phyloP scores from a whole-genome alignment of 257 asterid genomes.

The Ajuga chamaepitys region DNA sequence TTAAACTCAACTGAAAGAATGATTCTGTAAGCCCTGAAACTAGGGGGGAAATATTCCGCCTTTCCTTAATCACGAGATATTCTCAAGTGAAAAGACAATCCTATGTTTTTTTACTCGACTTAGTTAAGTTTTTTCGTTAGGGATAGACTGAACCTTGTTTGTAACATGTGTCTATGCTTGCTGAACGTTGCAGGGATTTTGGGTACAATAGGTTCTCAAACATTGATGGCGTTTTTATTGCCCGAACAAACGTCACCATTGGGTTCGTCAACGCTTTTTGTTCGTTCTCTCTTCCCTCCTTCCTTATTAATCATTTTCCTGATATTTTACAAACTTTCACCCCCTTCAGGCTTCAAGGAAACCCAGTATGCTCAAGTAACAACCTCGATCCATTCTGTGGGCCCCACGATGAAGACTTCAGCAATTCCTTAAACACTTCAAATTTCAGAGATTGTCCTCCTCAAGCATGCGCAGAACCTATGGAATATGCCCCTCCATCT shows the following conservation, averaged over 20 bases:
- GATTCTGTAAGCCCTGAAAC: slow-evolving; percentile 50
- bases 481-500: slow-evolving; percentile 50
- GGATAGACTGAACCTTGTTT: background rate
- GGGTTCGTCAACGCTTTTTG: slow-evolving; percentile 44
- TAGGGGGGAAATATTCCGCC: background rate
- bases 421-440: slow-evolving; percentile 18
- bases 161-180: background rate
- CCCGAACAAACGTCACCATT: slow-evolving; percentile 55
- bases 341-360: slow-evolving; percentile 69
- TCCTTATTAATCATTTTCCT: background rate
- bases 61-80: background rate
- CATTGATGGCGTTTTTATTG: slow-evolving; percentile 41
- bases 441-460: slow-evolving; percentile 32
- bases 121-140: background rate
- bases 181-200: slow-evolving; percentile 65
- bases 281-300: background rate
- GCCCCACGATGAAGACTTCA: slow-evolving; percentile 38
- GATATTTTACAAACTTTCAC: background rate
- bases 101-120: background rate
- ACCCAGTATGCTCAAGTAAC: slow-evolving; percentile 52
- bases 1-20: slow-evolving; percentile 55
- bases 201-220: slow-evolving; percentile 45
- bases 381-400: slow-evolving; percentile 37
- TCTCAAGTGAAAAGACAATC: background rate
- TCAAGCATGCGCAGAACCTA: slow-evolving; percentile 51